Evolutionary conservation across 2,329 filamentous ascomycete species (phyloP), one percentile per base, ranked within the genome.

Genomic region (Penicillium thymicola): DNA sequence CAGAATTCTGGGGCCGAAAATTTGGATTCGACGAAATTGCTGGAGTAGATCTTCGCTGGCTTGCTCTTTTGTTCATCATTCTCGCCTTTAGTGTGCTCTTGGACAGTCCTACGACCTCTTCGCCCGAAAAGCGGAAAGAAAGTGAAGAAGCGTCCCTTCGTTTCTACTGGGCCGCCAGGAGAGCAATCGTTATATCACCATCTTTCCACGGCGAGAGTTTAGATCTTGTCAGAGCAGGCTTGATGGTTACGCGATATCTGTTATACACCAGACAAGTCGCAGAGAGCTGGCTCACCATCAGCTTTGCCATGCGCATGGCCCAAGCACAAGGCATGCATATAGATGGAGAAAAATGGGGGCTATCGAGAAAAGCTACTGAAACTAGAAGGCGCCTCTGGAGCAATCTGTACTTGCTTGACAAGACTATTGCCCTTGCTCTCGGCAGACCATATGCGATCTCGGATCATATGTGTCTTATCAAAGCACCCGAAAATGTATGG

Each of bases 261-360:
- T 70, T 76, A 23, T 75, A 76, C 47, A 60, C 71, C n/a, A 64
- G 72, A 28, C 68, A 75, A 42, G 69, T 71, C 1, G 67, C 75
- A 0, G 75, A 77, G 56, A 70, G 69, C 5, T 78, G 75, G 75
- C 67, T 78, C 2, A 78, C 75, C 1, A 70, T 70, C 4, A 74
- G 74, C 57, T 76, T 78, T 42, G 75, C 75, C 1, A 74, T 76
- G 61, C 72, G 75, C 14, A 75, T 77, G 71, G 76, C 75, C 5
- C 73, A 76, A 55, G 75, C 74, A 0, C 75, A 78, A 50, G 75
- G 75, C 0, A 76, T 77, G 66, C 75, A 78, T 51, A 73, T 77
- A 23, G 76, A 78, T 56, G 75, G 75, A 8, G 72, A 74, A 54
- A 65, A 71, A 16, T 76, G 73, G 73, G 62, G 71, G 9, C 59